phyloP scores from a whole-genome alignment of 2,329 filamentous ascomycete species.

The Penicillium polonicum region DNA sequence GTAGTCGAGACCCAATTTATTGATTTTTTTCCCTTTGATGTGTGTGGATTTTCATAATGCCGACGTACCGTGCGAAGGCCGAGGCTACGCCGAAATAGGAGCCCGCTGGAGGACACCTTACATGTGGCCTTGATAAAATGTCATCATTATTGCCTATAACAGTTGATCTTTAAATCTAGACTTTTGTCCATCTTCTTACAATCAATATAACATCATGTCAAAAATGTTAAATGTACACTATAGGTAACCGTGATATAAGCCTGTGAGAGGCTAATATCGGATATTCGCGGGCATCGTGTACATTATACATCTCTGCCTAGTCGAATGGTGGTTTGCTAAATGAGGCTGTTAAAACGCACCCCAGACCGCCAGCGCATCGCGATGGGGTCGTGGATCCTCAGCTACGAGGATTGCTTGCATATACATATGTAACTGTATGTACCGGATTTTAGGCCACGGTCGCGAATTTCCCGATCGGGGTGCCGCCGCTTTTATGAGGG shows the following conservation, averaged over 20 bases:
- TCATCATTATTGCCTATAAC: neutral
- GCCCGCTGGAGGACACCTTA: neutral
- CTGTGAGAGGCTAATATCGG: neutral
- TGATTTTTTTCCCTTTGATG: neutral
- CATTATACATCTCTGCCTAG: neutral
- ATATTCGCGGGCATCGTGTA: neutral
- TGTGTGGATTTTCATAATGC: neutral
- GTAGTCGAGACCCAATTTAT: neutral
- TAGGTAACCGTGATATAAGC: neutral
- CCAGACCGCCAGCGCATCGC: slow-evolving; percentile 16
- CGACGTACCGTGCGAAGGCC: neutral
- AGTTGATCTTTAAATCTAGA: neutral
- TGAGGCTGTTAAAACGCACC: neutral
- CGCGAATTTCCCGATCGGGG: too few relatives aligned
- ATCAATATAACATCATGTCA: neutral
- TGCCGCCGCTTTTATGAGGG: too few relatives aligned
- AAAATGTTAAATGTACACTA: neutral
- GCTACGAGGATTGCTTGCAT: slow-evolving; percentile 11
- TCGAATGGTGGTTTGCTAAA: neutral
- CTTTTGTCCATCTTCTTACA: neutral
- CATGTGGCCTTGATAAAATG: neutral
- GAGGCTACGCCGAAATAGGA: neutral
- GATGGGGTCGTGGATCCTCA: slow-evolving; percentile 11
- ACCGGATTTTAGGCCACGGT: too few relatives aligned
- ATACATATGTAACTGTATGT: neutral